Base-by-base conservation (phyloP, 2,329 filamentous ascomycete species). In the Akanthomyces dipterigenus region DNA sequence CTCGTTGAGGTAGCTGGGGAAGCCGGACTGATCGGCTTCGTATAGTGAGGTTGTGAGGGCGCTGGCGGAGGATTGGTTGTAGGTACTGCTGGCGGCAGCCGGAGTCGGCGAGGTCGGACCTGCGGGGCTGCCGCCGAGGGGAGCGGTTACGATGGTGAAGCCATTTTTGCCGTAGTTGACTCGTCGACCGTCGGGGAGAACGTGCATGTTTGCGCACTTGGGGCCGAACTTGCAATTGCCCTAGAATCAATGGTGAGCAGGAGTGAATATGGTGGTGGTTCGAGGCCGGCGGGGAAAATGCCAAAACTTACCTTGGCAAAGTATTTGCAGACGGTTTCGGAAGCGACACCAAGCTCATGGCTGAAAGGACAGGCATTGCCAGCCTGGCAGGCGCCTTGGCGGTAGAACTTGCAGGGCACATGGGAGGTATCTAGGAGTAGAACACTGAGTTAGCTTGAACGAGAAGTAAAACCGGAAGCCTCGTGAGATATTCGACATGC, bases 341-440 rank as follows among this genome's bases (percentile, higher is more conserved):
- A 85, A 45, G 92, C 86, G 34, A 87, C 84, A 72, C 95, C 90
- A 65, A 95, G 87, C 65, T 96, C 93, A 78, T 99, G 95, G 69
- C 92, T 91, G 77, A 98, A 99, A 45, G 95, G 95, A 78, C 95
- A 99, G 66, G 93, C 91, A 73, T 90, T 90, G 68, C 95, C 95
- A 62, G 95, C 95, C 82, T 98, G 93, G 76, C 95, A 99, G 70
- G 91, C 88, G 73, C 93, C 93, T 79, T 96, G 91, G 59, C 92
- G 88, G 77, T 95, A 99, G 88, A 99, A 99, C 82, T 98, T 98
- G 89, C 95, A 99, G 43, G 95, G 95, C 49, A 99, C 95, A 79
- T 98, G 95, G 64, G 93, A 89, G 20, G 95, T 96, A 76, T 96
- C 93, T 97, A 65, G 59, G 40, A 63, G 65, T 65, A 62, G 61